Evolutionary conservation across 805 yeast genomes (phyloP).

Genomic region (Ogataea pilisensis): DNA sequence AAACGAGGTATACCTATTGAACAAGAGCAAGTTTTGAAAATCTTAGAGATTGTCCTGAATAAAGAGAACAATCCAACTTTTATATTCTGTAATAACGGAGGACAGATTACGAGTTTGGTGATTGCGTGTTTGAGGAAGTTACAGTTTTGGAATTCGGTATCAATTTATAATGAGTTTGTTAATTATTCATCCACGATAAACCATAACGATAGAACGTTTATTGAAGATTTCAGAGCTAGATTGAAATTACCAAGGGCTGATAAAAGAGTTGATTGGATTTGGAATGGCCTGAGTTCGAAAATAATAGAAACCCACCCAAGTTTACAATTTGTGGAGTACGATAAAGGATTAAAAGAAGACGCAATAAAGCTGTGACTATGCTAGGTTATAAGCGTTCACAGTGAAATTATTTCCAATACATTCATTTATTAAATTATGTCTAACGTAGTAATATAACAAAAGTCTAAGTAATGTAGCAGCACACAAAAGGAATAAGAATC

Average conservation of each 20-base stretch:
- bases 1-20: constrained; percentile 81
- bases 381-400: too few species aligned
- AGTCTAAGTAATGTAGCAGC: too few species aligned
- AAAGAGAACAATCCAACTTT: constrained; percentile 64
- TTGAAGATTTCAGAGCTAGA: constrained; percentile 71
- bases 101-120: constrained; percentile 77
- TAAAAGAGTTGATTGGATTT: constrained; percentile 56
- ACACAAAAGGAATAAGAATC: too few species aligned
- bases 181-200: constrained; percentile 74
- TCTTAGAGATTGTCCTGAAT: constrained; percentile 60
- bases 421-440: too few species aligned
- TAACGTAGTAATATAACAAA: constrained; percentile 1
- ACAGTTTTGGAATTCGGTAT: constrained; percentile 83
- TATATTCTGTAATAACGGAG: constrained; percentile 86
- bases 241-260: constrained; percentile 43
- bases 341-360: constrained; percentile 16
- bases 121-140: constrained; percentile 83
- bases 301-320: constrained; percentile 56
- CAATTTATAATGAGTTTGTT: constrained; percentile 82
- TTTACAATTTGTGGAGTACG: constrained; percentile 28
- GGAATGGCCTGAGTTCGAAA: constrained; percentile 59
- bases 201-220: constrained; percentile 76
- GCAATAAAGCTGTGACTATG: constrained; percentile 13
- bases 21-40: constrained; percentile 52
- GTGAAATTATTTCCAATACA: neutral